Percentiles rank a stretch among this genome's conserved stretches.
Evolutionary conservation across 805 yeast species (phyloP).

Genomic region (Saccharomycopsis sp.): DNA sequence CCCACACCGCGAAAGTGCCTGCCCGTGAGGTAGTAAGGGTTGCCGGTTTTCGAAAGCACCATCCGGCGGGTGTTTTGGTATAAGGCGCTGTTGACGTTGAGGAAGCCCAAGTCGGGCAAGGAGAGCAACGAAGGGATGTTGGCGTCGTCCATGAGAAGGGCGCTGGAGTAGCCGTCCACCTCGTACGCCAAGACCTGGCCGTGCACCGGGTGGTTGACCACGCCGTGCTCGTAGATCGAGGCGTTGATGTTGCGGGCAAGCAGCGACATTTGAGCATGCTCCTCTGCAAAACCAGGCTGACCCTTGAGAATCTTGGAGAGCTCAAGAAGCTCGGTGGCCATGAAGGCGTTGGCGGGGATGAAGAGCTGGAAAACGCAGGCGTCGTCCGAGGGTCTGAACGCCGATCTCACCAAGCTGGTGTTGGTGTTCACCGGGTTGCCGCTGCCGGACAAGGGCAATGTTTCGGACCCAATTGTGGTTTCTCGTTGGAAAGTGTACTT

Average conservation of each 20-base stretch:
- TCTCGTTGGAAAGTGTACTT: constrained; percentile 63
- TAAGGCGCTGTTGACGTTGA: constrained; percentile 40
- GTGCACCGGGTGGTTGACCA: constrained; percentile 54
- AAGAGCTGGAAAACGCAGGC: constrained; percentile 45
- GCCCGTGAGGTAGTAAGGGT: constrained; percentile 71
- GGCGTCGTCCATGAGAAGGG: constrained; percentile 80
- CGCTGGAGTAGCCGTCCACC: constrained; percentile 78
- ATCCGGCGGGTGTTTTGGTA: constrained; percentile 74
- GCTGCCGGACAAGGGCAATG: constrained; percentile 65
- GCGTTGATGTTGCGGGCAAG: constrained; percentile 13
- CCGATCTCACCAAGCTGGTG: constrained; percentile 48
- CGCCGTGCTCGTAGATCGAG: constrained; percentile 48
- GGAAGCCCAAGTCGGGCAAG: constrained; percentile 69
- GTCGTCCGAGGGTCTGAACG: constrained; percentile 47
- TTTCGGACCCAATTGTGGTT: constrained; percentile 72
- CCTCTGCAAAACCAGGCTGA: constrained; percentile 10
- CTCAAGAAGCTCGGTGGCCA: constrained; percentile 51
- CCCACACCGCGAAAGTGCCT: constrained; percentile 66
- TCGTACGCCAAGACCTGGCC: constrained; percentile 84
- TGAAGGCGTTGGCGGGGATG: constrained; percentile 78
- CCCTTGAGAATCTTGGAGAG: constrained; percentile 25
- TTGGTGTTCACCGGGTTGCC: constrained; percentile 75
- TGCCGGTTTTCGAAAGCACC: constrained; percentile 59
- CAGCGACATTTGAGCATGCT: not conserved
- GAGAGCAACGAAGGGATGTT: constrained; percentile 77